A percentile compares a stretch with the other conserved stretches of the same genome.
phyloP scores from a whole-genome alignment of 495 filamentous ascomycete genomes.

The Podospora fimiseda region DNA sequence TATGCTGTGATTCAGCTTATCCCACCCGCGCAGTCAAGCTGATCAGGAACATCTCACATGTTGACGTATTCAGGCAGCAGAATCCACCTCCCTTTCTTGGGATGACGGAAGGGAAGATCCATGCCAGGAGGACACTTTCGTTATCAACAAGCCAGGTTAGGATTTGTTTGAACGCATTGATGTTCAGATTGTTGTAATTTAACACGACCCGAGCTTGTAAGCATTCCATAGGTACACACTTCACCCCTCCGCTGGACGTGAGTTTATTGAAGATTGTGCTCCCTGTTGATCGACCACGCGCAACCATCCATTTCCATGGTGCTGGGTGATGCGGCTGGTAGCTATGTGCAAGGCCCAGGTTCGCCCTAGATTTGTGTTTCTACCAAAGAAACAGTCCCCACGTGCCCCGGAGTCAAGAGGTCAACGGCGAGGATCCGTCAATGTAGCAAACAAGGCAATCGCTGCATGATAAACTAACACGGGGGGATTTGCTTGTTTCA shows the following conservation, averaged over 20 bases:
- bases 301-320: no score
- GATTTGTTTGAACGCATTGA: conserved; percentile 21
- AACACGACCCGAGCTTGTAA: conserved; percentile 3
- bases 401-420: conserved; percentile 3
- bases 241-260: not conserved
- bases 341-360: not conserved
- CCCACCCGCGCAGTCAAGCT: no score
- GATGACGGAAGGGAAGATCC: not conserved
- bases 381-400: conserved; percentile 2
- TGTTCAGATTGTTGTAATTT: conserved; percentile 25
- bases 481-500: conserved; percentile 13
- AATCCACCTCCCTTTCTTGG: not conserved
- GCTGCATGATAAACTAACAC: conserved; percentile 13
- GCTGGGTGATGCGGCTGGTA: no score
- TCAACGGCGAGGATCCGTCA: conserved; percentile 4
- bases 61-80: conserved; percentile 1
- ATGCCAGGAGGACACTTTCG: not conserved
- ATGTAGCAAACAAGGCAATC: conserved; percentile 2
- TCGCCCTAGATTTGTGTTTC: not conserved
- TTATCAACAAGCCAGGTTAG: not conserved
- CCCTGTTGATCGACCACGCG: no score
- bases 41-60: not conserved
- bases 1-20: no score
- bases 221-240: not conserved
- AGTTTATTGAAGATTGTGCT: not conserved